Evolutionary conservation across 805 yeast genomes (phyloP), one percentile per base, ranked within the genome.

Genomic region (Candida vaughaniae): DNA sequence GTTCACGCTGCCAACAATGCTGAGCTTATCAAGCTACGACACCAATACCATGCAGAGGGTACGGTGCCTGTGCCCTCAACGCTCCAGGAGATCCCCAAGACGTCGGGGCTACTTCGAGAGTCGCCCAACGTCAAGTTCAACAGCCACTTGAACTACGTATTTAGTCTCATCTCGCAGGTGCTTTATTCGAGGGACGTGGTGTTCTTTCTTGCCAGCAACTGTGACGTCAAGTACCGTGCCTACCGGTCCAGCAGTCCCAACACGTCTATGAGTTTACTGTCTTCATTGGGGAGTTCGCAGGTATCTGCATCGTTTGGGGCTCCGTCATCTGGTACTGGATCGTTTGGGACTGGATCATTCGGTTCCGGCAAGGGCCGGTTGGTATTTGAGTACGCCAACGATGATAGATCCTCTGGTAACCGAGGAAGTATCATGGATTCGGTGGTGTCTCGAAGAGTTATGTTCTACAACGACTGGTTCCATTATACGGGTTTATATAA

Each of bases 381-480:
- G 25, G 43, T 37, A 3, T 23, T 47, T 3, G 35, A 32, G 2
- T 33, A 29, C 10, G 35, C 48, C 5, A 34, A 39, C 30, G 30
- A 35, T 5, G 19, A 23, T 19, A 29, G 9, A 16, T 14, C 15
- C 6, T 15, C 23, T 3, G n/a, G 7, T n/a, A 22, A 29, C 11
- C 9, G 16, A 18, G 16, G 14, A 15, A 22, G 31, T 15, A 18
- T 39, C 2, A 16, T 52, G 16, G 58, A 55, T 15, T 41, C 54
- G 12, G 46, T 48, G 14, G 36, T 60, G 25, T 46, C 57, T 4
- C 42, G 52, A 3, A 43, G 64, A 19, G 38, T 62, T 3, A 31
- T 63, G 3, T 61, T 67, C 36, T 64, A 56, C 45, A 52, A 51
- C 23, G 71, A 66, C 43, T 66, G 70, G 70, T 56, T 49, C 31